phyloP scores from a whole-genome alignment of 768 basidiomycete species.

The Boletellus sp. region DNA sequence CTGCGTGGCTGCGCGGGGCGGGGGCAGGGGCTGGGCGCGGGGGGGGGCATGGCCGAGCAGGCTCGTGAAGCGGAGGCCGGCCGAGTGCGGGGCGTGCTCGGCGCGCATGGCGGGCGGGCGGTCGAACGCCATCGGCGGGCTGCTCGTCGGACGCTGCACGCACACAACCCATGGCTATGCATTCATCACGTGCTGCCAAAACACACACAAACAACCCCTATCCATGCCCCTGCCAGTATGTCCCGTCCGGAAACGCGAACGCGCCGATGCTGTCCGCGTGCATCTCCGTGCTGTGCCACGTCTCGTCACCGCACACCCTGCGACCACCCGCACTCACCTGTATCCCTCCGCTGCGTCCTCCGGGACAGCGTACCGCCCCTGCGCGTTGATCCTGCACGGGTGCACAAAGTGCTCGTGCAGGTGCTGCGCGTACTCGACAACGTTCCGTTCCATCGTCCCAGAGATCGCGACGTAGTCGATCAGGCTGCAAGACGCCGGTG shows the following conservation, averaged over 20 bases:
- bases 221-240: neutral
- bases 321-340: conserved; percentile 28
- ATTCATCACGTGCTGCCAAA: conserved; percentile 17
- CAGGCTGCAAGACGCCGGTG: conserved; percentile 43
- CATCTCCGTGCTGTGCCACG: conserved; percentile 68
- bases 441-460: conserved; percentile 87
- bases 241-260: conserved; percentile 77
- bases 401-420: conserved; percentile 87
- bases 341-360: conserved; percentile 69
- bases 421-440: conserved; percentile 82
- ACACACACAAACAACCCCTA: conserved; percentile 23
- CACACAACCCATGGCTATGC: conserved; percentile 4
- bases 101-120: conserved; percentile 10
- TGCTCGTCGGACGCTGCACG: conserved; percentile 21
- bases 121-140: conserved; percentile 6
- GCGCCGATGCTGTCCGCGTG: conserved; percentile 68
- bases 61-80: conserved; percentile 19
- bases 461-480: conserved; percentile 91
- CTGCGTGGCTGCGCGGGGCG: conserved; percentile 22
- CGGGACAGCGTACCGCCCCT: conserved; percentile 87
- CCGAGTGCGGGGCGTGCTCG: conserved; percentile 12
- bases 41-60: conserved; percentile 25
- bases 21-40: conserved; percentile 27
- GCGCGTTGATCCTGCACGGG: conserved; percentile 77
- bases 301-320: conserved; percentile 6